A percentile compares a stretch with the other conserved stretches of the same genome.
phyloP scores from a whole-genome alignment of 495 filamentous ascomycete species.

The Neurospora pannonica region DNA sequence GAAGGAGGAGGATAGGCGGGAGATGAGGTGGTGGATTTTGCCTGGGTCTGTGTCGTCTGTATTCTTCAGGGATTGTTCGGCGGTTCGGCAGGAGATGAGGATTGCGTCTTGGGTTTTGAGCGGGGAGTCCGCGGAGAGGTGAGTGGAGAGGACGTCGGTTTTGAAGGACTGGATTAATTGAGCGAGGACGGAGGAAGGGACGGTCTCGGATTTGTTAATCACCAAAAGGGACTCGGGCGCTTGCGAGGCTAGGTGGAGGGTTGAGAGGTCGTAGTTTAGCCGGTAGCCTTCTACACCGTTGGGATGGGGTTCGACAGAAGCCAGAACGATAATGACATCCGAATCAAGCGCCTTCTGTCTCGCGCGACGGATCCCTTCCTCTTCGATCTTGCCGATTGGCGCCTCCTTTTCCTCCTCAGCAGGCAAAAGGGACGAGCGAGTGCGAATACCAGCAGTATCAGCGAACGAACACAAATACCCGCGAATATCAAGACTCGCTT shows the following conservation, averaged over 20 bases:
- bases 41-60: conserved; percentile 45
- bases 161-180: conserved; percentile 23
- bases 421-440: conserved; percentile 12
- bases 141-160: conserved; percentile 16
- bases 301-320: conserved; percentile 49
- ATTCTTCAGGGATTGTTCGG: conserved; percentile 5
- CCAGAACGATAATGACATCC: conserved; percentile 76
- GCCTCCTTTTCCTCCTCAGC: conserved; percentile 6
- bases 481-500: conserved; percentile 81
- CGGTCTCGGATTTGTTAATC: conserved; percentile 73
- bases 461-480: conserved; percentile 84
- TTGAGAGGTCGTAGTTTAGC: conserved; percentile 39
- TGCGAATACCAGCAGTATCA: conserved; percentile 81
- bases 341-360: conserved; percentile 71
- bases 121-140: not conserved
- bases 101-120: conserved; percentile 15
- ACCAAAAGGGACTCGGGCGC: conserved; percentile 59
- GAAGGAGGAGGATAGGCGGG: conserved; percentile 59
- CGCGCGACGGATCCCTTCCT: conserved; percentile 85
- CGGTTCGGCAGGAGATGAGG: conserved; percentile 58
- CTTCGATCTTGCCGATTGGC: conserved; percentile 64
- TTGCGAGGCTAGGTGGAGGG: conserved; percentile 35
- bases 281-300: conserved; percentile 18
- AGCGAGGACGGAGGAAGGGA: conserved; percentile 23
- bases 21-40: conserved; percentile 58